Conservation (phyloP, 2,329 filamentous ascomycete genomes). For the Chaetothyriales sp. region DNA sequence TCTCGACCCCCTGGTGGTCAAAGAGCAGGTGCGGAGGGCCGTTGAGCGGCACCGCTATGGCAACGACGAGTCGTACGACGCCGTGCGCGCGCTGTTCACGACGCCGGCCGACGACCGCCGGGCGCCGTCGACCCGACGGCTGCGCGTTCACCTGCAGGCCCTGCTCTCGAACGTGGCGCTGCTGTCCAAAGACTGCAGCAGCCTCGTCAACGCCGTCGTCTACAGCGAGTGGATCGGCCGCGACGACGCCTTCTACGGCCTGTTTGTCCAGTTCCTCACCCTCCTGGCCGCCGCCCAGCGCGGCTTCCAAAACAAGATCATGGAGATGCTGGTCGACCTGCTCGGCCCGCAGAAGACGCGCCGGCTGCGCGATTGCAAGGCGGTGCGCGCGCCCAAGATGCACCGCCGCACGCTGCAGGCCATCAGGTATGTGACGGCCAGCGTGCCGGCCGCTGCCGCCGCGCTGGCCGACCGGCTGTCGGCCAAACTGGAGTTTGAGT, state of each 20-base stretch:
- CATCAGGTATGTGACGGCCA: slow-evolving; percentile 60
- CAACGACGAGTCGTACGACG: slow-evolving; percentile 44
- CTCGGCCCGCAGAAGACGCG: slow-evolving; percentile 49
- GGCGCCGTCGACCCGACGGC: slow-evolving; percentile 37
- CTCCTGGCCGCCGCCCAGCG: slow-evolving; percentile 69
- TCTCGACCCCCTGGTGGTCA: slow-evolving; percentile 31
- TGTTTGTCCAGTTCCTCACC: slow-evolving; percentile 44
- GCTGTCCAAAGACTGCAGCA: slow-evolving; percentile 43
- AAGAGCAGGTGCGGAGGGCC: slow-evolving; percentile 47
- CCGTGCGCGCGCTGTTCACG: slow-evolving; percentile 40
- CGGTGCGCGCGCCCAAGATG: slow-evolving; percentile 51
- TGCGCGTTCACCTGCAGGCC: slow-evolving; percentile 47
- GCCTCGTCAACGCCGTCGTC: slow-evolving; percentile 45
- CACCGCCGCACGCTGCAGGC: slow-evolving; percentile 62
- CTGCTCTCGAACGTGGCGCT: slow-evolving; percentile 42
- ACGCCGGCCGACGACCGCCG: slow-evolving; percentile 35
- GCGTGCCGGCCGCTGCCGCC: slow-evolving; percentile 66
- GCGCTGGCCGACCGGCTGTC: slow-evolving; percentile 55
- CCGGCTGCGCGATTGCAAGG: slow-evolving; percentile 40
- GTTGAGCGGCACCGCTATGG: slow-evolving; percentile 39
- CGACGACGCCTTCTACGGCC: slow-evolving; percentile 44
- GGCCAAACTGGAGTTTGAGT: slow-evolving; percentile 59
- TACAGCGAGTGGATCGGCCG: slow-evolving; percentile 49
- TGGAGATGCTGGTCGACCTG: slow-evolving; percentile 68
- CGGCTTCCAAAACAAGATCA: slow-evolving; percentile 58